Evolutionary conservation across 2,329 filamentous ascomycete species (phyloP).

Genomic region (Leptographium radiaticola): DNA sequence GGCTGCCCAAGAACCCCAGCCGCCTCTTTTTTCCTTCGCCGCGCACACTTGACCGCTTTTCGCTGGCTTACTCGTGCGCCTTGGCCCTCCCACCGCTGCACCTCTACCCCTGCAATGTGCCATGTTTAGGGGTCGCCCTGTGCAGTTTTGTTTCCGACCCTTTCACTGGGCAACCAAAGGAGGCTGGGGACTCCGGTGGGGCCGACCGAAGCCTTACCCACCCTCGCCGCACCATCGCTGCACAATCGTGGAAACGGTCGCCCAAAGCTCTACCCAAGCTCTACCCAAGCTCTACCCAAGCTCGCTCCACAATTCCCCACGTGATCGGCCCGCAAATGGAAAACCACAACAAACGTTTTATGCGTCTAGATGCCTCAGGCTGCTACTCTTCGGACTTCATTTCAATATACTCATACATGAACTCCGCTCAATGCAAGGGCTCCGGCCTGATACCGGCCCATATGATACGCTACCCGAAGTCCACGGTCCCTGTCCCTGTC

Average conservation of each 20-base stretch:
- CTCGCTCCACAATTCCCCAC: no score
- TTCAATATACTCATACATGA: background rate
- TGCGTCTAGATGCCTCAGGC: no score
- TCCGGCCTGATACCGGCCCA: background rate
- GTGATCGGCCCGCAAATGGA: no score
- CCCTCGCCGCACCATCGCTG: no score
- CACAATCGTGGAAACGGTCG: no score
- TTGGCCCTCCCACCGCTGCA: no score
- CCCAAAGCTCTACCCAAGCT: no score
- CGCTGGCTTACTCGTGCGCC: background rate
- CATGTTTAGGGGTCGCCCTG: background rate
- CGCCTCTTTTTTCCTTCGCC: background rate
- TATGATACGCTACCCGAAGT: background rate
- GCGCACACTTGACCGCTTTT: background rate
- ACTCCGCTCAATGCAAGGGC: background rate
- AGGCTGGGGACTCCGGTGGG: background rate
- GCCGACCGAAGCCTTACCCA: background rate
- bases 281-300: no score
- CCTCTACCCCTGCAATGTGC: no score
- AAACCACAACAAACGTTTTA: no score
- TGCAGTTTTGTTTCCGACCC: background rate
- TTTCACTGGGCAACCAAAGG: background rate
- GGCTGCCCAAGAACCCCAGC: background rate
- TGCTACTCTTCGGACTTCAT: no score
- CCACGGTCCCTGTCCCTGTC: background rate